Conservation (phyloP, 106 monocot genomes). For the Xerophyta viscosa region DNA sequence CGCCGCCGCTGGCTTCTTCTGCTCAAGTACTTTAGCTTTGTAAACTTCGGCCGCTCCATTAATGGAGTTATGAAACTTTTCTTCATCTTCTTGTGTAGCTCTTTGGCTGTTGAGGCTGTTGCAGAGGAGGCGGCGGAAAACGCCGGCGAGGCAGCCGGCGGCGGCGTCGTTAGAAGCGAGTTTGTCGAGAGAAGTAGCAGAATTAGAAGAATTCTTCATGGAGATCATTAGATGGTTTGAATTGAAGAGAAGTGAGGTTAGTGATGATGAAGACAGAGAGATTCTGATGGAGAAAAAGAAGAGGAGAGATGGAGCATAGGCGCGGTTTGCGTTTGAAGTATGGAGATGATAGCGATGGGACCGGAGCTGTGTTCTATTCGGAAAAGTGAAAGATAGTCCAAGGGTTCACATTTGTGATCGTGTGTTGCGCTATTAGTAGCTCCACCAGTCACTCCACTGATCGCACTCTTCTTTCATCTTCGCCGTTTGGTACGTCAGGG, state of each 20-base stretch:
- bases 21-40: too few species aligned
- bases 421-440: too few species aligned
- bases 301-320: background rate
- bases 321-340: too few species aligned
- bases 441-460: too few species aligned
- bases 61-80: too few species aligned
- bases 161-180: background rate
- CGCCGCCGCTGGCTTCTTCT: background rate
- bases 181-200: background rate
- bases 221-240: background rate
- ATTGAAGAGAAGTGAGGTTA: background rate
- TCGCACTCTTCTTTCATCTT: too few species aligned
- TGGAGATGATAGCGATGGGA: background rate
- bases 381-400: background rate
- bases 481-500: too few species aligned
- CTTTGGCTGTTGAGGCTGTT: too few species aligned
- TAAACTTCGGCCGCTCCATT: too few species aligned
- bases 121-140: constrained; percentile 17
- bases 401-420: too few species aligned
- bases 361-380: background rate
- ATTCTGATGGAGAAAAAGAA: background rate
- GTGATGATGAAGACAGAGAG: background rate
- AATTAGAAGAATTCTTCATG: background rate
- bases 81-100: background rate
- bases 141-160: constrained; percentile 6